Percentiles rank a stretch among this genome's conserved stretches.
Conservation (phyloP, 2,329 filamentous ascomycete genomes). For the Esteya vermicola region DNA sequence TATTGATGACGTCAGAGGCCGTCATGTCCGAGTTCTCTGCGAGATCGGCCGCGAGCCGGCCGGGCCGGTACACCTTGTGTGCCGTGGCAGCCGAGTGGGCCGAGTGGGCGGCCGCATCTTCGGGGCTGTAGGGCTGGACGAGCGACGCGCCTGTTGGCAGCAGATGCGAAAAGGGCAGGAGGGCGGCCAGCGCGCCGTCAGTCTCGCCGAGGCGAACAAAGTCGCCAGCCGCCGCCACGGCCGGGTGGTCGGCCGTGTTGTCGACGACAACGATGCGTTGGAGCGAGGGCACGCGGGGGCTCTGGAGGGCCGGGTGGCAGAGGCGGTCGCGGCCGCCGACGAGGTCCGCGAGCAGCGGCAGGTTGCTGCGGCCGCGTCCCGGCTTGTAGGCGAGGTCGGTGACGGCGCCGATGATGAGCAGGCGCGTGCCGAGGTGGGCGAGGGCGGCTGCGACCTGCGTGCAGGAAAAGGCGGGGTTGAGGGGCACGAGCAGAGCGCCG, state of each 20-base stretch:
- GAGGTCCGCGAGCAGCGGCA: conserved; percentile 29
- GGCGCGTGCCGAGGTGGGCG: conserved; percentile 54
- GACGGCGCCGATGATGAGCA: conserved; percentile 75
- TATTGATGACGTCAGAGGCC: conserved; percentile 68
- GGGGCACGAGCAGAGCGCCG: conserved; percentile 82
- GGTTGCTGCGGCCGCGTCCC: conserved; percentile 37
- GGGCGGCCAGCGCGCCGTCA: conserved; percentile 20
- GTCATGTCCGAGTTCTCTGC: conserved; percentile 31
- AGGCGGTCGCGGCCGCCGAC: conserved; percentile 15
- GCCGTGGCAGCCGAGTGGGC: conserved; percentile 1
- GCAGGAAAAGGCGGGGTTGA: conserved; percentile 82
- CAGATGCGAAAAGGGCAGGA: conserved; percentile 32
- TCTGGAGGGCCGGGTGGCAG: conserved; percentile 9
- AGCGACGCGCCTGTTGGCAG: conserved; percentile 5
- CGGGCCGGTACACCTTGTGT: background rate
- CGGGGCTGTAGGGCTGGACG: background rate
- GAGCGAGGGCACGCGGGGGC: conserved; percentile 50
- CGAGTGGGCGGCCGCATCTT: background rate
- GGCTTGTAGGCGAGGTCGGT: conserved; percentile 64
- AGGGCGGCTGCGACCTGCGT: conserved; percentile 67
- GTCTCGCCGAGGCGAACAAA: conserved; percentile 1
- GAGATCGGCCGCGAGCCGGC: conserved; percentile 15
- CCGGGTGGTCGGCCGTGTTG: conserved; percentile 45
- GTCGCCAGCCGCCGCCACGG: conserved; percentile 23
- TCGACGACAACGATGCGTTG: conserved; percentile 62